These are phyloP conservation scores for Diaporthe capsici DNA, from an alignment of 2,329 filamentous ascomycete species.

Conservation along the genomic window DNA sequence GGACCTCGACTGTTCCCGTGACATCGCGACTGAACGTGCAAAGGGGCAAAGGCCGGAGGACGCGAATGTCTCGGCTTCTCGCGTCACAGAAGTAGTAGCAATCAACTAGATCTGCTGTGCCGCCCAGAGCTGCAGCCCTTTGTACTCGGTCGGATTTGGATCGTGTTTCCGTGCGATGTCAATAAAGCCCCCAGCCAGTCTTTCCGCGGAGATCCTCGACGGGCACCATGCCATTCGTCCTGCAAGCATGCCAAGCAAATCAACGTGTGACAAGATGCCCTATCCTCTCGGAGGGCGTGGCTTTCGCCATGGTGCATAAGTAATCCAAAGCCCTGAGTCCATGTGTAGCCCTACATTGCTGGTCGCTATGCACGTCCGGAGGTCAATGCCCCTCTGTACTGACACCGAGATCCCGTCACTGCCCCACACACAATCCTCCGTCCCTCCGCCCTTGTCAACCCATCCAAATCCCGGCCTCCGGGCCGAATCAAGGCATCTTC, in stretches of 20 bases:
- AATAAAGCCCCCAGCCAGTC: background rate
- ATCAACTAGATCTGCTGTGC: background rate
- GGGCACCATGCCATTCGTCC: background rate
- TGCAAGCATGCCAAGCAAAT: background rate
- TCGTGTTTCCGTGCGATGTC: background rate
- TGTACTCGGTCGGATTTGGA: background rate
- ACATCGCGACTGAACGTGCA: conserved; percentile 17
- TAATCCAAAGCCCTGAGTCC: background rate
- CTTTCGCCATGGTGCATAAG: background rate
- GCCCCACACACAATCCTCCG: conserved; percentile 7
- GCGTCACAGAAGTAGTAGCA: too few relatives aligned
- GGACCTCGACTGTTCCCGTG: background rate
- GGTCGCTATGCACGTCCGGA: background rate
- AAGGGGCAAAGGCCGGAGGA: background rate
- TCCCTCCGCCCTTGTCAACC: conserved; percentile 7
- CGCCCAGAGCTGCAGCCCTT: background rate
- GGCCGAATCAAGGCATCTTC: background rate
- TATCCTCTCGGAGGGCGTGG: background rate
- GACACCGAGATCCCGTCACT: conserved; percentile 16
- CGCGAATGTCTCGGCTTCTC: conserved; percentile 1
- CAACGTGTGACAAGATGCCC: background rate
- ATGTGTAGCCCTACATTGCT: background rate
- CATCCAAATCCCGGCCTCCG: conserved; percentile 16
- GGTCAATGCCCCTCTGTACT: background rate
- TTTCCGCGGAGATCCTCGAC: conserved; percentile 12